Evolutionary conservation across 805 yeast genomes (phyloP), one percentile per base, ranked within the genome.

Genomic region (Lipomyces kockii): DNA sequence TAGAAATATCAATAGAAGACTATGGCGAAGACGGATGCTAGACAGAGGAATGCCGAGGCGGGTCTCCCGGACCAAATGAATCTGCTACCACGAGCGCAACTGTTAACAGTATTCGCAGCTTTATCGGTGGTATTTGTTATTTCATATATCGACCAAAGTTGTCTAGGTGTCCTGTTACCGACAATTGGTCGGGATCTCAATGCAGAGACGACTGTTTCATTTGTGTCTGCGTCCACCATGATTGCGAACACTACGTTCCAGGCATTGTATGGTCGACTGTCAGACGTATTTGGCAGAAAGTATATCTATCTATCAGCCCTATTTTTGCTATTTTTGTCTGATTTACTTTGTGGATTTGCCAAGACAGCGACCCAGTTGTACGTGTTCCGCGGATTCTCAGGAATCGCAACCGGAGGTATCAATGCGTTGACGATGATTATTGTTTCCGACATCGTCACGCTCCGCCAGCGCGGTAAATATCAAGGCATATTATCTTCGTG

Each of bases 161-260:
- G 86, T 27, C 88, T 87, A 2, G 82, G 90, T 4, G 85, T 89
- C 2, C 81, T 87, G 14, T 78, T 87, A 75, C 82, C 85, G 53
- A 81, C 83, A 22, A 87, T 87, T 53, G 89, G 88, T n/a, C 80
- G 85, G 4, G 85, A 85, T n/a, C 80, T 87, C 74, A 76, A 85
- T 60, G 85, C 83, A 58, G 79, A 85, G 49, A 80, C 81, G n/a
- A 73, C 81, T 14, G 78, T 85, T 5, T 78, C 87, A 2, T 89
- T 94, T 93, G 88, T 89, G 2, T 92, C 92, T 2, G 86, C 92
- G 0, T 84, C 90, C 0, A 87, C 88, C 63, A 79, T 90, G 39
- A 78, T 90, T 35, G 87, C 93, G 1, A 86, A 86, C 68, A 85
- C 91, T 2, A 90, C 90, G 1, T 88, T 89, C 76, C 93, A 89